A percentile compares a stretch with the other conserved stretches of the same genome.
Evolutionary conservation across 2,329 filamentous ascomycete species (phyloP).

Genomic region (Colletotrichum spinosum): DNA sequence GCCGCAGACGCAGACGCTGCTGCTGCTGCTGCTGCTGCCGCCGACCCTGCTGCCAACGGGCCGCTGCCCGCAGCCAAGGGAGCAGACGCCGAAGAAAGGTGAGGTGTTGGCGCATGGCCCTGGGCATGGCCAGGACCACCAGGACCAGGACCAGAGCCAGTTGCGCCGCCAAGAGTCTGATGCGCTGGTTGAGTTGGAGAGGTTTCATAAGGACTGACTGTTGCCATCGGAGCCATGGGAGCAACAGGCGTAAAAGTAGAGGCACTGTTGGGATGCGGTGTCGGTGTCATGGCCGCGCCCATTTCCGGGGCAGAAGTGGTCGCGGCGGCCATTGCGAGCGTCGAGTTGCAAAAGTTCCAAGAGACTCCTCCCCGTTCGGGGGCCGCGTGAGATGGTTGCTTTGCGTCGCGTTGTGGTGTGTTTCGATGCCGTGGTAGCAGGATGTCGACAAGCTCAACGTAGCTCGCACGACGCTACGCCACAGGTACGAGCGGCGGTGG

Average conservation of each 20-base stretch:
- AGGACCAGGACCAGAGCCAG: too few species aligned
- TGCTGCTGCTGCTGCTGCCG: not conserved
- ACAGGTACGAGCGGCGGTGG: constrained; percentile 25
- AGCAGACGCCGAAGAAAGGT: constrained; percentile 9
- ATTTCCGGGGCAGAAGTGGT: constrained; percentile 29
- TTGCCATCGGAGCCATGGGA: constrained; percentile 20
- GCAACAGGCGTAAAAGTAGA: constrained; percentile 20
- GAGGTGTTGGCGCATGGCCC: constrained; percentile 4
- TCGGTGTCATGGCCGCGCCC: constrained; percentile 16
- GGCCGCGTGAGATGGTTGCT: constrained; percentile 13
- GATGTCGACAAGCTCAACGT: not conserved
- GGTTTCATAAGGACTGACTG: constrained; percentile 24
- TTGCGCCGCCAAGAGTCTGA: constrained; percentile 20
- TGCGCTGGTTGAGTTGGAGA: constrained; percentile 30
- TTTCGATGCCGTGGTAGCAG: not conserved
- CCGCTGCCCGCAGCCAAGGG: constrained; percentile 20
- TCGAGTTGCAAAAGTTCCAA: constrained; percentile 14
- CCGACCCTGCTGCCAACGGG: not conserved
- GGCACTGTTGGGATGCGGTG: constrained; percentile 19
- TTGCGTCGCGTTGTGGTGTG: constrained; percentile 3
- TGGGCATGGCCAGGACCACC: not conserved
- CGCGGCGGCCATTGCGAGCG: constrained; percentile 29
- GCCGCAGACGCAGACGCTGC: constrained; percentile 19
- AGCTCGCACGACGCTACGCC: constrained; percentile 22
- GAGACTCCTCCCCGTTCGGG: constrained; percentile 25